Evolutionary conservation across 495 filamentous ascomycete species (phyloP).

Genomic region (Lophiostoma macrostomum): DNA sequence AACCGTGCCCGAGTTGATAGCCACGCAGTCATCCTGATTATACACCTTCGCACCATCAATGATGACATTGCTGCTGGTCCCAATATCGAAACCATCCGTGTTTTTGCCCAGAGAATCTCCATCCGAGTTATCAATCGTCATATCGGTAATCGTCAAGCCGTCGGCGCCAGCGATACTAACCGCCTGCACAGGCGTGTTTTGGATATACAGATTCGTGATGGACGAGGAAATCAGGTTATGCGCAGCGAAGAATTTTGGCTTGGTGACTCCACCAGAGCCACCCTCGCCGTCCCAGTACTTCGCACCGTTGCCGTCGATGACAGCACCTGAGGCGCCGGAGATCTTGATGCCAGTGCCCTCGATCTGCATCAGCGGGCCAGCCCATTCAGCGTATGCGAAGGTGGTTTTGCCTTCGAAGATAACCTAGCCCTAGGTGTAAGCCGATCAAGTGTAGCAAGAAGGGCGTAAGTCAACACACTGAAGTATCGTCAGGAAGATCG

Average conservation of each 20-base stretch:
- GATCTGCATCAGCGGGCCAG: slow-evolving; percentile 38
- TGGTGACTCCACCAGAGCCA: slow-evolving; percentile 31
- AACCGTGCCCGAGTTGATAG: slow-evolving; percentile 42
- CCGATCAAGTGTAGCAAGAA: no score
- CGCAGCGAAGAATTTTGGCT: slow-evolving; percentile 50
- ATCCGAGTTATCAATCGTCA: slow-evolving; percentile 45
- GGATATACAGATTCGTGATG: slow-evolving; percentile 42
- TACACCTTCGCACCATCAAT: slow-evolving; percentile 39
- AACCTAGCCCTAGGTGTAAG: no score
- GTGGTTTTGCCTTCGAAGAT: no score
- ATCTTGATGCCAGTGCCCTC: slow-evolving; percentile 46
- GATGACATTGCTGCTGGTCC: slow-evolving; percentile 35
- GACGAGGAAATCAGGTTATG: slow-evolving; percentile 35
- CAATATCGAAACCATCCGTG: slow-evolving; percentile 47
- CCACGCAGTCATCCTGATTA: slow-evolving; percentile 51
- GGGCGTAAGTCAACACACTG: no score
- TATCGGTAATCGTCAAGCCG: slow-evolving; percentile 33
- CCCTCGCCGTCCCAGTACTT: slow-evolving; percentile 52
- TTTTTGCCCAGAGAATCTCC: slow-evolving; percentile 49
- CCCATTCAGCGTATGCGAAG: no score
- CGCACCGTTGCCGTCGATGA: slow-evolving; percentile 49
- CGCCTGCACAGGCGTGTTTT: slow-evolving; percentile 47
- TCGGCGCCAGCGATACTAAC: slow-evolving; percentile 41
- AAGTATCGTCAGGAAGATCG: no score
- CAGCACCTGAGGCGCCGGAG: slow-evolving; percentile 40